Base-by-base conservation (phyloP, 2,329 filamentous ascomycete species). In the Tricladium varicosporioides region DNA sequence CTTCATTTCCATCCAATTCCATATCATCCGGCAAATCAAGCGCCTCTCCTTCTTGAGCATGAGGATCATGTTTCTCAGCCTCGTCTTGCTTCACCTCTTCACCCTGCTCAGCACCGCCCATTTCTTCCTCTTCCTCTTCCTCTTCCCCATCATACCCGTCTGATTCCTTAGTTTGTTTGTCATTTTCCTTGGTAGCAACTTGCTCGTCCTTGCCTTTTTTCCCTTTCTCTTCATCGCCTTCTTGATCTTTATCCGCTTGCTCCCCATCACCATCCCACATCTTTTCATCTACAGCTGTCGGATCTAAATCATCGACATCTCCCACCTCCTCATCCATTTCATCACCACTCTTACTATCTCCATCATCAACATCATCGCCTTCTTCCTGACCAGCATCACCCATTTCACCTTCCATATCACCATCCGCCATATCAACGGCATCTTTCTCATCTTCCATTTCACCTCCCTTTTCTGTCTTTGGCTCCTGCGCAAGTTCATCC, bases 281-380 rank as follows among this genome's bases (percentile, higher is more conserved):
- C 78, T 97, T 99, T 76, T 99, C 95, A 70, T 99, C 95, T 1
- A 97, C 89, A 16, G 93, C 90, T 14, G 86, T 89, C 11, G 91
- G 88, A 65, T 96, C 93, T 44, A 96, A 78, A 67, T 96, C 91
- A 74, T 97, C 91, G 10, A 97, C 92, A 67, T 92, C 89, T 1
- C 92, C 94, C 5, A 89, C 83, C 73, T 97, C 91, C 66, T 96
- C 92, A 63, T 97, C 92, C 70, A 95, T 87, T 51, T 91, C 87
- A n/a, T 87, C 78, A 32, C 86, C 82, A 45, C 85, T 82, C 22
- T 89, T 81, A 27, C 48, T 47, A 32, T 84, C 83, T 51, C 87
- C 82, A 43, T 82, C 82, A 15, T 85, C 83, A 18, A 84, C 83
- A 1, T 82, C 83, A n/a, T 85, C 79, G 10, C 85, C 79, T 1